phyloP scores from a whole-genome alignment of 2,329 filamentous ascomycete genomes.

The Xylariomycetidae sp. region DNA sequence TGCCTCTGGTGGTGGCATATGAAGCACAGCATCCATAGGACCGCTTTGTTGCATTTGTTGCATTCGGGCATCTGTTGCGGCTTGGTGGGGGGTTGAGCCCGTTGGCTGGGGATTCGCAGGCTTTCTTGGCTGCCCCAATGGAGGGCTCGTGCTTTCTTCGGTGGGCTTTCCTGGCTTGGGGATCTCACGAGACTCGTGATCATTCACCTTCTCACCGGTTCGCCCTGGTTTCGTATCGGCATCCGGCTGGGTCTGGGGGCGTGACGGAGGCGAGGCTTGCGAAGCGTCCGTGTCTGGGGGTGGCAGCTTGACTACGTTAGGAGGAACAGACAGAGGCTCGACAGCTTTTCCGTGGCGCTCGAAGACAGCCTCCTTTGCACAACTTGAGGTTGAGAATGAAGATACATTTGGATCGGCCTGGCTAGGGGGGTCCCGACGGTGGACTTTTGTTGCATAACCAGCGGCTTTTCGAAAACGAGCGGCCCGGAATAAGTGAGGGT shows the following conservation, averaged over 20 bases:
- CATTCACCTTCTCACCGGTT: constrained; percentile 2
- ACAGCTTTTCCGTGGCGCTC: constrained; percentile 58
- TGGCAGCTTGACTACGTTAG: constrained; percentile 23
- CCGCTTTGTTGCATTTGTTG: constrained; percentile 36
- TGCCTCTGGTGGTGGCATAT: constrained; percentile 29
- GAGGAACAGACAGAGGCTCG: constrained; percentile 40
- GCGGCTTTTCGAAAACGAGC: constrained; percentile 42
- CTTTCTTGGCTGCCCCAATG: constrained; percentile 6
- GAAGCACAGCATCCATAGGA: constrained; percentile 47
- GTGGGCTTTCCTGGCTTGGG: constrained; percentile 8
- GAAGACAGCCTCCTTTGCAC: constrained; percentile 39
- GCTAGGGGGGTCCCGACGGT: constrained; percentile 26
- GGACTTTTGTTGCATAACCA: constrained; percentile 37
- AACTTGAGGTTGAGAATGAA: constrained; percentile 33
- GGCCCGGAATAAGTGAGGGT: constrained; percentile 61
- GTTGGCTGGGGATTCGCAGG: constrained; percentile 4
- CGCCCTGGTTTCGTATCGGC: neutral
- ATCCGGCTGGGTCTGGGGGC: no score
- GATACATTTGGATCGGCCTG: constrained; percentile 22
- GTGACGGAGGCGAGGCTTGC: neutral
- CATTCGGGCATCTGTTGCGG: constrained; percentile 34
- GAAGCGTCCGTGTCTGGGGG: constrained; percentile 10
- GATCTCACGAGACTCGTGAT: constrained; percentile 8
- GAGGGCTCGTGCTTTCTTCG: constrained; percentile 1
- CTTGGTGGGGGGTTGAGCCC: constrained; percentile 22